A percentile compares a stretch with the other conserved stretches of the same genome.
These are phyloP conservation scores for Torulaspora microellipsoides DNA, from an alignment of 805 yeast species.

Conservation along the genomic window DNA sequence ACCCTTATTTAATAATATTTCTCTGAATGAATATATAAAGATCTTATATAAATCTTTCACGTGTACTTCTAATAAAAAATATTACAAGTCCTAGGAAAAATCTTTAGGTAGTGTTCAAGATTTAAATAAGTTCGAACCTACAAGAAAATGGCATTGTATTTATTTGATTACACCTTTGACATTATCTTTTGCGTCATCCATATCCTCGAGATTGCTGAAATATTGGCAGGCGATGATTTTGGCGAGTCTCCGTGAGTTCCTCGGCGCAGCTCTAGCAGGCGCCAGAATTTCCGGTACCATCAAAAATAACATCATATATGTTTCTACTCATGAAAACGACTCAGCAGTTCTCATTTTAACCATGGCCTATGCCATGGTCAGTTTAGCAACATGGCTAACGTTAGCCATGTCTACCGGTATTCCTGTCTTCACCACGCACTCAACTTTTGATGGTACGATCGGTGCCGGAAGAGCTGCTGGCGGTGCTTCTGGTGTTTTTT, in stretches of 20 bases:
- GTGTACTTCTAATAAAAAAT: too few relatives aligned
- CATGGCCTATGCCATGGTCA: constrained; percentile 71
- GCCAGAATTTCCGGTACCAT: constrained; percentile 71
- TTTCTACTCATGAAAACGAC: constrained; percentile 43
- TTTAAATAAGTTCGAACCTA: too few relatives aligned
- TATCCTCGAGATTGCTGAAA: constrained; percentile 62
- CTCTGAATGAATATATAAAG: too few relatives aligned
- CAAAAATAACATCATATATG: constrained; percentile 56
- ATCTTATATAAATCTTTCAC: too few relatives aligned
- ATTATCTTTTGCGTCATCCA: constrained; percentile 71
- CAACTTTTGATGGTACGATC: constrained; percentile 70
- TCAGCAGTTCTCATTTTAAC: constrained; percentile 70
- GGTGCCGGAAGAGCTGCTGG: constrained; percentile 73
- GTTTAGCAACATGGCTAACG: constrained; percentile 66
- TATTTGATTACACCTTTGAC: constrained; percentile 68
- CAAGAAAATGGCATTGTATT: constrained; percentile 40
- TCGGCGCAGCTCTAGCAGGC: constrained; percentile 73
- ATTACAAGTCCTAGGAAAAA: too few relatives aligned
- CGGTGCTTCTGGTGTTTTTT: constrained; percentile 53
- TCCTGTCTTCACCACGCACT: constrained; percentile 79
- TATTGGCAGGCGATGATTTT: constrained; percentile 77
- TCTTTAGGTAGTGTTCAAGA: too few relatives aligned
- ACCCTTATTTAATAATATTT: too few relatives aligned
- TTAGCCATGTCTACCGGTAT: constrained; percentile 64
- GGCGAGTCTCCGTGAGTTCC: constrained; percentile 65